phyloP scores from a whole-genome alignment of 768 basidiomycete genomes.

The Lactifluus hygrophoroides region DNA sequence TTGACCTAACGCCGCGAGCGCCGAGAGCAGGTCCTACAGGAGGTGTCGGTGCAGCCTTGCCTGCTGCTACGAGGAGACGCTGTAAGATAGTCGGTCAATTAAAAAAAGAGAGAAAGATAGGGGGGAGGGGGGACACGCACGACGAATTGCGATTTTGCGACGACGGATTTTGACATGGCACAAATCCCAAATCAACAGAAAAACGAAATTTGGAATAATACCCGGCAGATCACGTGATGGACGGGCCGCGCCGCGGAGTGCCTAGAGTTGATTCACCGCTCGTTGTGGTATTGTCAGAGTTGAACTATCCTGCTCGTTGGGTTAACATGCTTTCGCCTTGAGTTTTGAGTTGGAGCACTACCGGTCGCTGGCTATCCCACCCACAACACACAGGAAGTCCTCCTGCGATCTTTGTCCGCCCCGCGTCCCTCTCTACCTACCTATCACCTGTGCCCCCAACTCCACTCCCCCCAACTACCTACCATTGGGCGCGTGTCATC shows the following conservation, averaged over 20 bases:
- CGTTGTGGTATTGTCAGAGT: not conserved
- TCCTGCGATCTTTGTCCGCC: not conserved
- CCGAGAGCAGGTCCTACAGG: slow-evolving; percentile 96
- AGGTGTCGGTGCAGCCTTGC: slow-evolving; percentile 92
- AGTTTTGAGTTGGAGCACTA: slow-evolving; percentile 10
- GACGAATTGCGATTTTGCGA: slow-evolving; percentile 65
- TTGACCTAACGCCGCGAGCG: slow-evolving; percentile 96
- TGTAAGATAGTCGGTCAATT: slow-evolving; percentile 25
- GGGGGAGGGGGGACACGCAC: slow-evolving; percentile 36
- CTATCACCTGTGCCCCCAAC: not conserved
- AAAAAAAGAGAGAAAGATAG: not conserved
- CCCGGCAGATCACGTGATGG: not conserved
- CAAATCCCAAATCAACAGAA: too few relatives aligned
- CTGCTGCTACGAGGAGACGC: slow-evolving; percentile 85
- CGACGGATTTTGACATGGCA: slow-evolving; percentile 59
- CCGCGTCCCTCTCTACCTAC: not conserved
- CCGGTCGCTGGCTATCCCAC: slow-evolving; percentile 3
- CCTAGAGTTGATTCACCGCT: slow-evolving; percentile 7
- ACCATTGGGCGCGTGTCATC: not conserved
- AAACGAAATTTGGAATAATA: too few relatives aligned
- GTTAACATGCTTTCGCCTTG: slow-evolving; percentile 13
- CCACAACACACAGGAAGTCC: too few relatives aligned
- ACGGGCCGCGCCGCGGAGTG: slow-evolving; percentile 12
- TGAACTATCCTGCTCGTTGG: slow-evolving; percentile 16
- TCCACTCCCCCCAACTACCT: not conserved